Base-by-base conservation (phyloP, 2,329 filamentous ascomycete genomes). In the Botryotinia narcissicola region DNA sequence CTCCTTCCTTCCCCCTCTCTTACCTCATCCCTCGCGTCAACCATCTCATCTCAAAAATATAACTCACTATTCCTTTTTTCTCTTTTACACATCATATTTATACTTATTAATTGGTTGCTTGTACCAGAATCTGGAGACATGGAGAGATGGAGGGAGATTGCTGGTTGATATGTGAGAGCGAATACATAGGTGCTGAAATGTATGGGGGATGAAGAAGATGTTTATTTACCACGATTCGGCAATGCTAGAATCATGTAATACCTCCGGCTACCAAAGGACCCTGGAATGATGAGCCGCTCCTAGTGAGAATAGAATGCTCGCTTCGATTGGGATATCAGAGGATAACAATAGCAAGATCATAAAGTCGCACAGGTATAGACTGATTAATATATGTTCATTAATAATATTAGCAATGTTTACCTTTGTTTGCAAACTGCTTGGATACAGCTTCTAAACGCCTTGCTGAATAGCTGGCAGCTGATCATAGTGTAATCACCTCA, bases 351-450 rank as follows among this genome's bases (percentile, higher is more conserved):
- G n/a, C 22, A 40, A 62, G 14, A n/a, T 9, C 25, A 42, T 25
- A 9, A 9, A n/a, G 7, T n/a, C n/a, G 37, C 20, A 66, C 16
- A 18, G 12, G 29, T n/a, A 29, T 40, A 25, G 48, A 7, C 32
- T 63, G 25, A 44, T 44, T 29, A 51, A 51, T 42, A 66, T 35
- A 32, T 68, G 22, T 42, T 57, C 48, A 68, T 68, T 68, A 57
- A 32, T 68, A 57, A 42, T 68, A 29, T 51, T 68, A 57, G 35
- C 64, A 57, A 57, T 57, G 48, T 16, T 68, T n/a, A 68, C 37
- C 40, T 18, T 10, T 57, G 25, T 57, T 68, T n/a, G 48, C 16
- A 42, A 9, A 29, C 16, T 57, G 48, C 35, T 68, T 54, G 51
- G 51, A 57, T 42, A 57, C 25, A 18, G 22, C 48, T 25, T 48